phyloP scores from a whole-genome alignment of 1,284 basidiomycete species.

The Melampsora larici-populina region DNA sequence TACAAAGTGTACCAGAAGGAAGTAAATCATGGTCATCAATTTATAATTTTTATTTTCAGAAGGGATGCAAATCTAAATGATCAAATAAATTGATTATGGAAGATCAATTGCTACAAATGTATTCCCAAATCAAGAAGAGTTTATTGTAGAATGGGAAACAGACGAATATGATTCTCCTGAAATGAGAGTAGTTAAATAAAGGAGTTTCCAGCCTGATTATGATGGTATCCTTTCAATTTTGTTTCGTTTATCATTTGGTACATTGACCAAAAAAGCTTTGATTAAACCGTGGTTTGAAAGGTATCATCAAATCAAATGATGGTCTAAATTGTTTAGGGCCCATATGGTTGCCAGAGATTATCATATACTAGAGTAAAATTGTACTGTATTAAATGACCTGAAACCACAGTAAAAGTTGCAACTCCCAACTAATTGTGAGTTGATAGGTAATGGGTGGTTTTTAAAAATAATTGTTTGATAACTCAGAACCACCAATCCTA shows the following conservation, averaged over 20 bases:
- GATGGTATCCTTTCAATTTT: constrained; percentile 87
- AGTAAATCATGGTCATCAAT: constrained; percentile 67
- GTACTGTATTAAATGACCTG: too few relatives aligned
- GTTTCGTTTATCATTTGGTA: constrained; percentile 92
- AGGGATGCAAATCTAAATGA: constrained; percentile 79
- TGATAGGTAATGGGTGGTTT: too few relatives aligned
- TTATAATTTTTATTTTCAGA: constrained; percentile 76
- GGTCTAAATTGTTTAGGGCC: constrained; percentile 77
- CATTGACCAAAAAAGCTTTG: constrained; percentile 68
- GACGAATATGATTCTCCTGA: constrained; percentile 86
- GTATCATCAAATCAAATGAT: constrained; percentile 90
- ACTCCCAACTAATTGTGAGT: too few relatives aligned
- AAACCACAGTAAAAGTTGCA: too few relatives aligned
- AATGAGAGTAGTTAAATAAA: constrained; percentile 73
- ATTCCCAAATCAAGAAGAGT: constrained; percentile 73
- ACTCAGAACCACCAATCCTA: too few relatives aligned
- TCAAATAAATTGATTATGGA: constrained; percentile 93
- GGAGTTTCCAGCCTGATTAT: constrained; percentile 91
- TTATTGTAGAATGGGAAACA: constrained; percentile 83
- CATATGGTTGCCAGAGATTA: too few relatives aligned
- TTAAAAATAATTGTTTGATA: too few relatives aligned
- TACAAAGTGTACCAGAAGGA: constrained; percentile 70
- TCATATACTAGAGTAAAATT: too few relatives aligned
- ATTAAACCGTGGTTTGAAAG: constrained; percentile 77
- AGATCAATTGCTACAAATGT: constrained; percentile 79